Percentiles rank a stretch among this genome's conserved stretches.
These are phyloP conservation scores for Candida oleophila DNA, from an alignment of 805 yeast genomes.

Conservation along the genomic window DNA sequence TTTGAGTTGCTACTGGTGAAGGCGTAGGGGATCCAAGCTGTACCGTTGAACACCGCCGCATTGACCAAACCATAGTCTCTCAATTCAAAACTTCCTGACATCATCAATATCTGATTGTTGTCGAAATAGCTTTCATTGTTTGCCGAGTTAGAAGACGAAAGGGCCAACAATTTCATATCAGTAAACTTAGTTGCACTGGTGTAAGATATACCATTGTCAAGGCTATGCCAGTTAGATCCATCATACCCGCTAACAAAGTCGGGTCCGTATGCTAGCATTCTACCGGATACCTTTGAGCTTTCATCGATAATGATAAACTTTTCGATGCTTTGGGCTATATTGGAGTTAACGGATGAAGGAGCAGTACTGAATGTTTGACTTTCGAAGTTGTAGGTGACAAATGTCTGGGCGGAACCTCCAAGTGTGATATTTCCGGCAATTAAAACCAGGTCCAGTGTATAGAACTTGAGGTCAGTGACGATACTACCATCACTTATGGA, in stretches of 20 bases:
- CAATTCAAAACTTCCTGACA: conserved; percentile 57
- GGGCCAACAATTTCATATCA: conserved; percentile 45
- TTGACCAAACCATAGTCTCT: conserved; percentile 54
- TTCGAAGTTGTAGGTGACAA: conserved; percentile 56
- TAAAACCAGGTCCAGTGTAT: conserved; percentile 34
- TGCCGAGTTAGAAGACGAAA: conserved; percentile 26
- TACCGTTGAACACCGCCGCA: conserved; percentile 65
- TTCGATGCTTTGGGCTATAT: conserved; percentile 23
- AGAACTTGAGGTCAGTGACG: conserved; percentile 53
- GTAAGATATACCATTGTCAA: conserved; percentile 34
- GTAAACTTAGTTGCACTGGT: conserved; percentile 34
- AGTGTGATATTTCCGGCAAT: conserved; percentile 54
- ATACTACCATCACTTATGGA: conserved; percentile 44
- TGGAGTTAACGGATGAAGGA: conserved; percentile 16
- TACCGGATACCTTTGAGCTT: conserved; percentile 36
- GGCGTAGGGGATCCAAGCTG: conserved; percentile 63
- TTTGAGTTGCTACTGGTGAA: conserved; percentile 21
- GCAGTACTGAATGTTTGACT: conserved; percentile 26
- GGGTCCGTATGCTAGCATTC: conserved; percentile 35
- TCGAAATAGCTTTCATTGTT: conserved; percentile 37
- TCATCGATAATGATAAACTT: conserved; percentile 45
- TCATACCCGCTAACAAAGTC: conserved; percentile 41
- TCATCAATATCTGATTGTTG: conserved; percentile 46
- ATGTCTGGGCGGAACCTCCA: conserved; percentile 30
- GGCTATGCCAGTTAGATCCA: conserved; percentile 47